Evolutionary conservation across 148 eudicot species (phyloP), one percentile per base, ranked within the genome.

Genomic region (Chenopodium quinoa): DNA sequence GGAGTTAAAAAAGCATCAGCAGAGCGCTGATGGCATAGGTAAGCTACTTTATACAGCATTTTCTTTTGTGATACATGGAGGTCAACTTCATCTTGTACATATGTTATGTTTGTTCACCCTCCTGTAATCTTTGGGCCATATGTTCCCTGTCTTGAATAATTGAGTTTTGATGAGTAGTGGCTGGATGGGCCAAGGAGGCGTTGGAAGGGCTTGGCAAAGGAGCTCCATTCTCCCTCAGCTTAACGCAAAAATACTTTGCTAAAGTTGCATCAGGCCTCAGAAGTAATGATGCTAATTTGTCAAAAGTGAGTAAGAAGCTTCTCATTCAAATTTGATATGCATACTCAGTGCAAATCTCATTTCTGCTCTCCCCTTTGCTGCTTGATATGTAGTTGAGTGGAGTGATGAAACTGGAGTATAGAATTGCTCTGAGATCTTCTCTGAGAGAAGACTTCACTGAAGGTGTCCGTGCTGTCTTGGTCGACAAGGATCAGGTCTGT

Each of bases 401-500:
- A 23, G 98, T 95, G 60, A 95, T 95, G 99, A 93, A 90, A 85
- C 85, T 91, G 69, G 99, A 95, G 90, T 95, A 95, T 75, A 90
- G 97, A 81, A 92, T 93, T 79, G 99, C 99, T 34, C 7, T 91
- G 52, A 92, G 95, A 82, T 90, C 99, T 65, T 88, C 98, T 32
- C 89, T 91, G 58, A 90, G 97, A 81, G 88, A 83, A 85, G 97
- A 95, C 87, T 95, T 95, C 81, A 77, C 90, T 34, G 98, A 95
- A 89, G 99, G 99, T 77, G 99, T 95, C 23, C 90, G 98, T 62
- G 99, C 99, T 40, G 93, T 95, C 65, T 85, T 95, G 83, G 91
- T 93, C 29, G 97, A 93, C 86, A 95, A 95, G 88, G 99, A 93
- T 92, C 99, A 95, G 99, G 99, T 95, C 69, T 40, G 67, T 73